Percentiles rank a stretch among this genome's conserved stretches.
Conservation (phyloP, 306 rosid genomes). For the Begonia masoniana region DNA sequence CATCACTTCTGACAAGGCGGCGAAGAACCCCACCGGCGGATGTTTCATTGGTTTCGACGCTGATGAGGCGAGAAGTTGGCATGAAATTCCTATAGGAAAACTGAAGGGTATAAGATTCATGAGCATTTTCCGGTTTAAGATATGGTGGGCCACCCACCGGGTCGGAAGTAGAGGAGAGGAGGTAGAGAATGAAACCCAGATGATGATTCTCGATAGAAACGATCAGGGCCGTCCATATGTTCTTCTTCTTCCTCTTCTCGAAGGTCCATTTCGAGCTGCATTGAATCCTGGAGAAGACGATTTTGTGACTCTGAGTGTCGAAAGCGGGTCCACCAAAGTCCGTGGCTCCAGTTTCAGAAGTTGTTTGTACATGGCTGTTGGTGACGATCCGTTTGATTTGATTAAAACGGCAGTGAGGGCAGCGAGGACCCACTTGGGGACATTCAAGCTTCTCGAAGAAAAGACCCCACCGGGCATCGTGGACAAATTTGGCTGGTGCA, state of each 20-base stretch:
- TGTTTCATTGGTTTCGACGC: slow-evolving; percentile 49
- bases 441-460: slow-evolving; percentile 46
- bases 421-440: slow-evolving; percentile 34
- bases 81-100: slow-evolving; percentile 33
- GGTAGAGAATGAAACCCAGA: slow-evolving; percentile 45
- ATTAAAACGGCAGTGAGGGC: slow-evolving; percentile 34
- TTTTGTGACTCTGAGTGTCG: slow-evolving; percentile 36
- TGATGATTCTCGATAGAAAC: slow-evolving; percentile 31
- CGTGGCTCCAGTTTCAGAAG: slow-evolving; percentile 22
- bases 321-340: slow-evolving; percentile 56
- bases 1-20: too few species aligned
- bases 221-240: slow-evolving; percentile 35
- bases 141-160: slow-evolving; percentile 81
- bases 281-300: slow-evolving; percentile 27
- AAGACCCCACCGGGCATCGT: slow-evolving; percentile 37
- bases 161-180: slow-evolving; percentile 32
- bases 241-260: slow-evolving; percentile 45
- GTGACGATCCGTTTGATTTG: slow-evolving; percentile 34
- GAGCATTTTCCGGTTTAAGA: slow-evolving; percentile 58
- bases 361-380: slow-evolving; percentile 40
- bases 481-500: slow-evolving; percentile 74
- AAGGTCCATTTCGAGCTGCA: slow-evolving; percentile 41
- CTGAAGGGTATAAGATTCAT: slow-evolving; percentile 30
- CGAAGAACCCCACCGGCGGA: too few species aligned
- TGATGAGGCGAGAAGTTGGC: slow-evolving; percentile 22